Conservation (phyloP, 179 eudicot genomes). For the Patellifolia procumbens region DNA sequence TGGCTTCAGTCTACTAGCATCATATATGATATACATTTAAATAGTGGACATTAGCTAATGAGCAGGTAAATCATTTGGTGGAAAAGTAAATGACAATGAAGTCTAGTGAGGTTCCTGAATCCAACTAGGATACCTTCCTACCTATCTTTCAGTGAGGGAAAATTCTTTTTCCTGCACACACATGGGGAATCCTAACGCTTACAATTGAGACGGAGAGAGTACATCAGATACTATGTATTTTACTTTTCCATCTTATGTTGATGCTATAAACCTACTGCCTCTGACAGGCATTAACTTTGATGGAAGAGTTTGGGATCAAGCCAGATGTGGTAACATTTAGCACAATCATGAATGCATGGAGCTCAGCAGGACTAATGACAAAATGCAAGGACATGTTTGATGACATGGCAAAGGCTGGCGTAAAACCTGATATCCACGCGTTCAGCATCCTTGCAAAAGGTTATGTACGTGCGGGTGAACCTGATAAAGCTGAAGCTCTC, state of each 20-base stretch:
- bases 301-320: constrained; percentile 79
- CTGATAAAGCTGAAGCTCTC: constrained; percentile 69
- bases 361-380: constrained; percentile 81
- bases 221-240: not conserved
- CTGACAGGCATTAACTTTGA: constrained; percentile 63
- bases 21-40: not conserved
- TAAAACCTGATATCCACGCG: constrained; percentile 73
- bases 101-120: too few relatives aligned
- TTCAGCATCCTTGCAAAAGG: constrained; percentile 97
- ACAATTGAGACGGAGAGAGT: not conserved
- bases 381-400: constrained; percentile 76
- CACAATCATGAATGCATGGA: constrained; percentile 97
- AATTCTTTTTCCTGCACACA: too few relatives aligned
- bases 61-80: not conserved
- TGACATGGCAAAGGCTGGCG: constrained; percentile 75
- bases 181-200: too few relatives aligned
- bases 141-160: too few relatives aligned
- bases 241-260: not conserved
- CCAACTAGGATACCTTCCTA: too few relatives aligned
- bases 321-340: constrained; percentile 95
- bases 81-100: too few relatives aligned
- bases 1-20: not conserved
- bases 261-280: constrained; percentile 6
- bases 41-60: not conserved
- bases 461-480: constrained; percentile 70